These are phyloP conservation scores for Kwoniella pini DNA, from an alignment of 768 basidiomycete genomes.

Conservation along the genomic window DNA sequence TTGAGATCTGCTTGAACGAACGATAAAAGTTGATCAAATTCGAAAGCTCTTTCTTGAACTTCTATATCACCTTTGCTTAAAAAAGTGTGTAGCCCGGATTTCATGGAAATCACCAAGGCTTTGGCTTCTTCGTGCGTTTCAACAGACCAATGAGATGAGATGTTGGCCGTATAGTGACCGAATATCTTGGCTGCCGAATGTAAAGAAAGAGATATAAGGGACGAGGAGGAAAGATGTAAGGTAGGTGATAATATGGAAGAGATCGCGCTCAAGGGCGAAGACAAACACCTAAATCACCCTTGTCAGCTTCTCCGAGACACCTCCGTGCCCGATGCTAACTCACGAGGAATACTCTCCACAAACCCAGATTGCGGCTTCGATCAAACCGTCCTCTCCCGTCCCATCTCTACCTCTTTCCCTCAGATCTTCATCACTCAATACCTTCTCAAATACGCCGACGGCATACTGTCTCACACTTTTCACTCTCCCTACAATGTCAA, in stretches of 20 bases:
- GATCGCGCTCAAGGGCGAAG: constrained; percentile 57
- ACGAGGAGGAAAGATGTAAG: constrained; percentile 60
- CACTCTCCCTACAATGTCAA: constrained; percentile 84
- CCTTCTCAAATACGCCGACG: constrained; percentile 76
- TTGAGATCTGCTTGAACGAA: constrained; percentile 47
- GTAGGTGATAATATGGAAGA: constrained; percentile 60
- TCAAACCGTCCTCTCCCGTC: constrained; percentile 75
- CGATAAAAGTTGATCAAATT: constrained; percentile 36
- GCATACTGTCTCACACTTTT: constrained; percentile 72
- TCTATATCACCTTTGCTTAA: constrained; percentile 71
- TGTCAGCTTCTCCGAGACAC: too few species aligned
- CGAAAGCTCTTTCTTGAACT: constrained; percentile 73
- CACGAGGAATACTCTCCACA: constrained; percentile 92
- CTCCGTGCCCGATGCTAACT: too few species aligned
- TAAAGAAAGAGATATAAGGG: constrained; percentile 75
- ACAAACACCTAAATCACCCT: constrained; percentile 23
- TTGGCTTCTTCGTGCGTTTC: constrained; percentile 69
- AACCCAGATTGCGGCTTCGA: constrained; percentile 96
- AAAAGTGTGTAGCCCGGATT: constrained; percentile 65
- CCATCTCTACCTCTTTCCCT: constrained; percentile 67
- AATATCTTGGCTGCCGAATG: constrained; percentile 84
- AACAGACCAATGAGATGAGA: constrained; percentile 75
- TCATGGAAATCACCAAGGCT: constrained; percentile 64
- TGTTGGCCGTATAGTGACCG: constrained; percentile 75
- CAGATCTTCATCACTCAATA: constrained; percentile 77